Conservation (phyloP, 345 rosid species). For the Gossypium sturtianum region DNA sequence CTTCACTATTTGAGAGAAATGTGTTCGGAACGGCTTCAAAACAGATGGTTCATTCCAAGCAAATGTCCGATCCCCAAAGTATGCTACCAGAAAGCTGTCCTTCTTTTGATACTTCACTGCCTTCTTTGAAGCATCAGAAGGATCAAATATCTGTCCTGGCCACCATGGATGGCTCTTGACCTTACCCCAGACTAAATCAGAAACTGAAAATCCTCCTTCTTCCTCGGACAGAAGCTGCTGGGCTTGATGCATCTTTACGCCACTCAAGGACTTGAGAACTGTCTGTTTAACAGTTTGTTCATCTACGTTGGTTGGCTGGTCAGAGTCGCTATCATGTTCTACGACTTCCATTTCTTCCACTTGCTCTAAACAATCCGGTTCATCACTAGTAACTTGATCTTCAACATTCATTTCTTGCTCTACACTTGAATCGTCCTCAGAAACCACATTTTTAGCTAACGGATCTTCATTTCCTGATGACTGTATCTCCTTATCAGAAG, state of each 20-base stretch:
- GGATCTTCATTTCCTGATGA: conserved; percentile 9
- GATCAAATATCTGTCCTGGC: conserved; percentile 78
- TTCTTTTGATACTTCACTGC: conserved; percentile 53
- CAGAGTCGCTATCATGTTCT: conserved; percentile 26
- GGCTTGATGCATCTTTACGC: conserved; percentile 30
- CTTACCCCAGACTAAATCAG: conserved; percentile 75
- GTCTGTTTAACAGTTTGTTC: conserved; percentile 19
- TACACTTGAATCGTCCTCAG: neutral
- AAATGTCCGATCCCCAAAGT: conserved; percentile 74
- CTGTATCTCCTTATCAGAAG: conserved; percentile 5
- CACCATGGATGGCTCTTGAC: conserved; percentile 83
- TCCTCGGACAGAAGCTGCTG: conserved; percentile 33
- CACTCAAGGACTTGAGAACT: conserved; percentile 18
- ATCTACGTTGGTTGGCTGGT: conserved; percentile 18
- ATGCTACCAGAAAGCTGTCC: conserved; percentile 62
- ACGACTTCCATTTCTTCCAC: conserved; percentile 37
- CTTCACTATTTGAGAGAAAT: conserved; percentile 51
- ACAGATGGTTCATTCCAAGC: conserved; percentile 64
- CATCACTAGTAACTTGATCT: conserved; percentile 26
- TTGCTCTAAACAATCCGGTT: conserved; percentile 23
- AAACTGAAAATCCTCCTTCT: conserved; percentile 41
- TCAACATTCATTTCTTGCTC: conserved; percentile 21
- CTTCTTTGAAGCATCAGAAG: conserved; percentile 61
- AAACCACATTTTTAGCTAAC: neutral
- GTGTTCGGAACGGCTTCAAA: conserved; percentile 50